phyloP scores from a whole-genome alignment of 225 moss, liverwort and hornwort genomes.

The Takakia lepidozioides region DNA sequence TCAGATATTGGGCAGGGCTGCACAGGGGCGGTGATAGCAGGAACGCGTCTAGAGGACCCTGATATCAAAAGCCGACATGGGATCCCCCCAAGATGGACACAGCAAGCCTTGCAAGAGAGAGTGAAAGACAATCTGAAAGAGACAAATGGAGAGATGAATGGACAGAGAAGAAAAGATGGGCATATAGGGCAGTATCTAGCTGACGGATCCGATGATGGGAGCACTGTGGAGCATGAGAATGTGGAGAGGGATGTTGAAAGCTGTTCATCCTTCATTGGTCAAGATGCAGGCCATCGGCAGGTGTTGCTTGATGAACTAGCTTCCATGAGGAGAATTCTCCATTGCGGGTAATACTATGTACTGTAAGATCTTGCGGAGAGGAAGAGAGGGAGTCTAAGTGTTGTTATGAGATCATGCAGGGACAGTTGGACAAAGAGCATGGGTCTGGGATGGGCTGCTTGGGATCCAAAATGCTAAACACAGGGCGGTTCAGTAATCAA shows the following conservation, averaged over 20 bases:
- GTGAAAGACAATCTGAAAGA: slow-evolving; percentile 19
- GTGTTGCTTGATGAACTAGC: slow-evolving; percentile 8
- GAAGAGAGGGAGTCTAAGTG: too few species aligned
- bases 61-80: slow-evolving; percentile 12
- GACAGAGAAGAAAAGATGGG: slow-evolving; percentile 1
- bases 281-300: too few species aligned
- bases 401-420: too few species aligned
- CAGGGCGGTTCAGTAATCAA: too few species aligned
- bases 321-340: slow-evolving; percentile 1
- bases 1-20: not conserved
- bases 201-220: too few species aligned
- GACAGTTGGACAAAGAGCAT: too few species aligned
- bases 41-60: not conserved
- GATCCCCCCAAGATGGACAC: slow-evolving; percentile 27
- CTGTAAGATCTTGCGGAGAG: too few species aligned
- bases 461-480: too few species aligned
- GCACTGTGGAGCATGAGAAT: too few species aligned
- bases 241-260: slow-evolving; percentile 1
- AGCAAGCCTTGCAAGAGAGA: slow-evolving; percentile 22
- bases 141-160: slow-evolving; percentile 4
- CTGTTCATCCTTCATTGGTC: not conserved
- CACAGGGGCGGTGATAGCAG: not conserved
- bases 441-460: too few species aligned
- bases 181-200: too few species aligned
- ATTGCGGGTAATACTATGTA: too few species aligned